phyloP scores from a whole-genome alignment of 2,329 filamentous ascomycete genomes.

The Microdochium bolleyi region DNA sequence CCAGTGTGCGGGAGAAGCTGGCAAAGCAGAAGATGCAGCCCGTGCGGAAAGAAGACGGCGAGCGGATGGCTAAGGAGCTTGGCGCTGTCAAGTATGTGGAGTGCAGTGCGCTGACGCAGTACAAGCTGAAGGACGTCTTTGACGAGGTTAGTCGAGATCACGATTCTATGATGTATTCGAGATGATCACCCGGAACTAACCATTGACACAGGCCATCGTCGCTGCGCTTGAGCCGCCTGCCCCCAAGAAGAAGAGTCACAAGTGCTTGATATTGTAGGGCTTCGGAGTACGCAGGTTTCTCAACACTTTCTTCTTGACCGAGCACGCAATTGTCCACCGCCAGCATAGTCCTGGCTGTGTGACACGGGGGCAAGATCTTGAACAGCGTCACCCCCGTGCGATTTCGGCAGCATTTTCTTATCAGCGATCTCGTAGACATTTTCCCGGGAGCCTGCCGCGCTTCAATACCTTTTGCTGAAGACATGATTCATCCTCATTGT shows the following conservation, averaged over 20 bases:
- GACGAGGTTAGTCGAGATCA: constrained; percentile 67
- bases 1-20: constrained; percentile 81
- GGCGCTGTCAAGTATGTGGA: constrained; percentile 98
- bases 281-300: constrained; percentile 6
- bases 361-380: neutral
- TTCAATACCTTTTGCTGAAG: neutral
- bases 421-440: constrained; percentile 1
- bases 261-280: constrained; percentile 61
- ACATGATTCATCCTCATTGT: neutral
- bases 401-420: neutral
- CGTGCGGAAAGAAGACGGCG: constrained; percentile 85
- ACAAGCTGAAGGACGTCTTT: constrained; percentile 98
- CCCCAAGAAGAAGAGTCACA: constrained; percentile 68
- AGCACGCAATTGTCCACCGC: neutral
- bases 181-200: constrained; percentile 11
- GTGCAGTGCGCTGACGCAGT: constrained; percentile 95
- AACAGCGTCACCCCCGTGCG: neutral
- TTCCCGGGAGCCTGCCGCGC: neutral
- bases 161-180: neutral
- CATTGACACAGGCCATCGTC: constrained; percentile 68
- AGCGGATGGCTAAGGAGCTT: constrained; percentile 94
- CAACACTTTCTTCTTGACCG: constrained; percentile 5
- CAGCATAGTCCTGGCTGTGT: neutral
- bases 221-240: constrained; percentile 84
- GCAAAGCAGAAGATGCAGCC: constrained; percentile 94